Evolutionary conservation across 2,329 filamentous ascomycete species (phyloP).

Genomic region (Phialemoniopsis sp.): DNA sequence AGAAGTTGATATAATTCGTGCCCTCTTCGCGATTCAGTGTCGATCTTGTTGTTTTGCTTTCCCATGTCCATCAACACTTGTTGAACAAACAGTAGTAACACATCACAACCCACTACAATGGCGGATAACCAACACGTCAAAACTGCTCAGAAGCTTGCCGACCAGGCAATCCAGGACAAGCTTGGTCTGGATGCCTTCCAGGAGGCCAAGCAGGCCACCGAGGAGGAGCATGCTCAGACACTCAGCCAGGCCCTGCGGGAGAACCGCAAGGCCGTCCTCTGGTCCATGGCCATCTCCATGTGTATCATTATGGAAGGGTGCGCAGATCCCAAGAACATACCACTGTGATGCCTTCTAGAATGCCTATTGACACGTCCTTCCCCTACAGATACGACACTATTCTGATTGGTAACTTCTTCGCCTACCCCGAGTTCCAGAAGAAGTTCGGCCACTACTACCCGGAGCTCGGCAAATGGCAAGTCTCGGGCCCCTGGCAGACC

Average conservation of each 20-base stretch:
- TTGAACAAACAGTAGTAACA: no score
- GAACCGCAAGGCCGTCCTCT: constrained; percentile 12
- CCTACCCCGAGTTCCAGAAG: constrained; percentile 13
- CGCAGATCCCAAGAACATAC: constrained; percentile 10
- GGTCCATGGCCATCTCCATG: constrained; percentile 11
- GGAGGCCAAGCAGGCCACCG: not conserved
- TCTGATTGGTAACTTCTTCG: constrained; percentile 12
- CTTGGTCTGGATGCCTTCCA: no score
- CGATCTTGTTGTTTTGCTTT: no score
- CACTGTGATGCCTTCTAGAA: constrained; percentile 1
- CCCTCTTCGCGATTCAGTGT: no score
- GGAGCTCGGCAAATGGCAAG: constrained; percentile 23
- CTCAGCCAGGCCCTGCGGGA: constrained; percentile 12
- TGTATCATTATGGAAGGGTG: constrained; percentile 12
- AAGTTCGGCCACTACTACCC: constrained; percentile 18
- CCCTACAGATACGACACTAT: not conserved
- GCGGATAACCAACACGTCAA: no score
- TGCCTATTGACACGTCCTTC: not conserved
- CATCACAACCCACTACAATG: no score
- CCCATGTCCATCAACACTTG: no score
- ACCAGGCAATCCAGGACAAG: no score
- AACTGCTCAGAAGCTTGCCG: no score
- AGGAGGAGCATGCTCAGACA: constrained; percentile 8
- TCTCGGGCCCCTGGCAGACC: constrained; percentile 46
- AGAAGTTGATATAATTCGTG: no score